A percentile compares a stretch with the other conserved stretches of the same genome.
Conservation (phyloP, 495 filamentous ascomycete genomes). For the Cudoniella acicularis region DNA sequence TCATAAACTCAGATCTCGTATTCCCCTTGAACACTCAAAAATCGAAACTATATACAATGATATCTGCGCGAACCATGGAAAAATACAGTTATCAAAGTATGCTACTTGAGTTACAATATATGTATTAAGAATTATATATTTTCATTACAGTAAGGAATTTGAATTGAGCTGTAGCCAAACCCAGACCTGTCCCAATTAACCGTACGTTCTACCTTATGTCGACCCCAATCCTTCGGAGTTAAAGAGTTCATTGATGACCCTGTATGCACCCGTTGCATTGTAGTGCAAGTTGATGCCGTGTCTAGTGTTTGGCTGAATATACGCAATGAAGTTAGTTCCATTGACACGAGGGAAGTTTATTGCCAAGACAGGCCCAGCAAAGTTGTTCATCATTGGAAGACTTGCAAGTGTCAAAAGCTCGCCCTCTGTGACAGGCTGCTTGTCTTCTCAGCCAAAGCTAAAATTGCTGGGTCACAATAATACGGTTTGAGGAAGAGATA, state of each 20-base stretch:
- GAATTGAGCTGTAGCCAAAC: too few species aligned
- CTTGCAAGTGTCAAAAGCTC: constrained; percentile 45
- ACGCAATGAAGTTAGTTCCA: constrained; percentile 34
- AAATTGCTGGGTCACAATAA: constrained; percentile 43
- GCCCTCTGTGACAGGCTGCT: constrained; percentile 47
- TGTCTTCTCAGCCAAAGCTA: constrained; percentile 39
- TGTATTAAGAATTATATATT: too few species aligned
- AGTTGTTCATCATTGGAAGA: constrained; percentile 21
- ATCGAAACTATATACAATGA: too few species aligned
- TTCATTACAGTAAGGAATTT: too few species aligned
- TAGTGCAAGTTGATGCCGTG: constrained; percentile 52
- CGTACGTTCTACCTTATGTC: not conserved
- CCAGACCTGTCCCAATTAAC: not conserved
- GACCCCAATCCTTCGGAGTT: constrained; percentile 20
- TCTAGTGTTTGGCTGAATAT: constrained; percentile 45
- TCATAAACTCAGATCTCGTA: too few species aligned
- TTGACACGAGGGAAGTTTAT: constrained; percentile 40
- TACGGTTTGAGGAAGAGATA: constrained; percentile 43
- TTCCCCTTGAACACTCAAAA: too few species aligned
- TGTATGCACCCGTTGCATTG: constrained; percentile 42
- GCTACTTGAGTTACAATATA: too few species aligned
- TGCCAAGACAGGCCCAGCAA: constrained; percentile 15
- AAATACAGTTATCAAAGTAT: too few species aligned
- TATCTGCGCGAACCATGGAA: too few species aligned
- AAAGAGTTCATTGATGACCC: constrained; percentile 35